phyloP scores from a whole-genome alignment of 2,329 filamentous ascomycete genomes.

The Domatiomyces catenatus region DNA sequence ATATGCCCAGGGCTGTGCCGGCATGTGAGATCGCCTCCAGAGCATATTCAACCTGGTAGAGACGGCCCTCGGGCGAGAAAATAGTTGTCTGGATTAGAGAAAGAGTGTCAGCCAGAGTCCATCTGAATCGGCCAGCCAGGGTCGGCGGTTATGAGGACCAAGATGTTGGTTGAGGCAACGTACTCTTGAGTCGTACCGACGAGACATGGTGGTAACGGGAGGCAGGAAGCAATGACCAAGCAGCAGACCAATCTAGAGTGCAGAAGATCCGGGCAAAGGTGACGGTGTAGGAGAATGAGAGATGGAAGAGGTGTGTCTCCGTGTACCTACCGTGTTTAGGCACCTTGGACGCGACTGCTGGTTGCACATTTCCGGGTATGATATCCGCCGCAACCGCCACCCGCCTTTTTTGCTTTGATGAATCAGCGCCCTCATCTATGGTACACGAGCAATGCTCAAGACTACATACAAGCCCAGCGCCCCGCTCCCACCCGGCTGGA shows the following conservation, averaged over 20 bases:
- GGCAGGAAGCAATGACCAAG: background rate
- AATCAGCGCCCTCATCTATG: background rate
- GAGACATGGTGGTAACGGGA: constrained; percentile 56
- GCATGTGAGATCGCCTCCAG: constrained; percentile 97
- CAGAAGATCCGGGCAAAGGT: background rate
- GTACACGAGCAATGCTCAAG: constrained; percentile 45
- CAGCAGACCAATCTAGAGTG: background rate
- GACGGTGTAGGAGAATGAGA: background rate
- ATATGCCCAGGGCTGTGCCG: constrained; percentile 87
- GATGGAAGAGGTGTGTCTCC: background rate
- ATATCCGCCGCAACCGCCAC: background rate
- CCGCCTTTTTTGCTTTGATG: too few species aligned
- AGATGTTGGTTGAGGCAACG: constrained; percentile 24
- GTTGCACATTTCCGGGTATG: background rate
- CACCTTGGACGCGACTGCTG: background rate
- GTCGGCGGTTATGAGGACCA: constrained; percentile 3
- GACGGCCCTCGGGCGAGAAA: constrained; percentile 95
- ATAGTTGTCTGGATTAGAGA: constrained; percentile 64
- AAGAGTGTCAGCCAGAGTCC: constrained; percentile 1
- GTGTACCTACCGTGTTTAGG: background rate
- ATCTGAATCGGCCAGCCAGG: too few species aligned
- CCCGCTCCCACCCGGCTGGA: constrained; percentile 67
- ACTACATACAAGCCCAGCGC: constrained; percentile 55
- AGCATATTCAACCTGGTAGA: constrained; percentile 99
- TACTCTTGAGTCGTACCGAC: constrained; percentile 94